phyloP scores from a whole-genome alignment of 306 rosid species.

The Lathyrus tuberosus region DNA sequence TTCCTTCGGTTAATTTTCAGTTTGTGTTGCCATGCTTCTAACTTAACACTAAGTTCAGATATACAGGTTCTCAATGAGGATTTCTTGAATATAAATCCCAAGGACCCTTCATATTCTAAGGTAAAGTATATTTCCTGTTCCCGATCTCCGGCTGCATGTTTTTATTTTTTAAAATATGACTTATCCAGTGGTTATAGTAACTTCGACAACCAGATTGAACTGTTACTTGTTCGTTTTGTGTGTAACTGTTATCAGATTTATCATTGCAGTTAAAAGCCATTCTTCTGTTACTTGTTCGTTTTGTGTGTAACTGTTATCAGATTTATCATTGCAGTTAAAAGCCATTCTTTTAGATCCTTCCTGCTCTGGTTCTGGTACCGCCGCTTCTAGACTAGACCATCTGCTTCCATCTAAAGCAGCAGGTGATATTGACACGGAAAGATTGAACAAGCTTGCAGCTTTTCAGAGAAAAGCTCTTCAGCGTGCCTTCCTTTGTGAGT shows the following conservation, averaged over 20 bases:
- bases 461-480: conserved; percentile 83
- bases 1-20: neutral
- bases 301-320: conserved; percentile 35
- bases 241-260: conserved; percentile 38
- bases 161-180: too few relatives aligned
- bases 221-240: conserved; percentile 10
- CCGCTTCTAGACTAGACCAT: conserved; percentile 79
- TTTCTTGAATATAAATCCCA: conserved; percentile 68
- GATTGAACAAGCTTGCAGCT: conserved; percentile 84
- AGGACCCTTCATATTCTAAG: conserved; percentile 68
- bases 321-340: conserved; percentile 52
- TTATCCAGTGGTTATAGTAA: too few relatives aligned
- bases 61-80: conserved; percentile 78
- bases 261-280: conserved; percentile 67
- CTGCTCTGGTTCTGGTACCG: conserved; percentile 92
- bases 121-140: conserved; percentile 50
- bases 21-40: conserved; percentile 21
- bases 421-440: conserved; percentile 64
- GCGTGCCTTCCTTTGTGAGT: conserved; percentile 81
- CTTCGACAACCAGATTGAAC: conserved; percentile 5
- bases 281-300: conserved; percentile 41
- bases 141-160: too few relatives aligned
- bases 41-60: conserved; percentile 67
- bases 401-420: conserved; percentile 79
- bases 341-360: conserved; percentile 96